A percentile compares a stretch with the other conserved stretches of the same genome.
Evolutionary conservation across 1,284 basidiomycete species (phyloP).

Genomic region (Porodaedalea pini): DNA sequence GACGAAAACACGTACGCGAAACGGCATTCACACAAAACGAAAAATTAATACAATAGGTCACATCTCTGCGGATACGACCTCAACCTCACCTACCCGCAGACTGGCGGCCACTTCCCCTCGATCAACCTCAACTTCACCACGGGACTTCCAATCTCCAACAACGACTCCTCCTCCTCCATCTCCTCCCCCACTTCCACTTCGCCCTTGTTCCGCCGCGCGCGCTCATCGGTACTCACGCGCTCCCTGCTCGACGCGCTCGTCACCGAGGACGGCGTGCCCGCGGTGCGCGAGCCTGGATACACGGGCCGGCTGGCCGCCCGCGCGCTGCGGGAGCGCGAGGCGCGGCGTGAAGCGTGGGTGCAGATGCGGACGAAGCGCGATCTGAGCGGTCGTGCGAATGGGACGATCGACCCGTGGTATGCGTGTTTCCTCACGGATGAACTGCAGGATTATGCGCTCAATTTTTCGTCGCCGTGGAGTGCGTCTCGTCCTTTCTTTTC

Average conservation of each 20-base stretch:
- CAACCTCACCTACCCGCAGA: slow-evolving; percentile 68
- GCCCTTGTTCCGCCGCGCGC: background rate
- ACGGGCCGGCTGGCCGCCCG: slow-evolving; percentile 40
- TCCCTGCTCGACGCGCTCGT: background rate
- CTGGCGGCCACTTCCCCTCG: slow-evolving; percentile 47
- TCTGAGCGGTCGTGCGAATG: slow-evolving; percentile 41
- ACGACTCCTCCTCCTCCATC: background rate
- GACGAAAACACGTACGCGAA: no score
- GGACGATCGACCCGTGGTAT: slow-evolving; percentile 55
- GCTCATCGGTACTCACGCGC: background rate
- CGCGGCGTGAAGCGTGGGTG: slow-evolving; percentile 7
- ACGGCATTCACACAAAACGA: background rate
- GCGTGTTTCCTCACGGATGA: slow-evolving; percentile 52
- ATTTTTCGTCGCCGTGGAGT: slow-evolving; percentile 68
- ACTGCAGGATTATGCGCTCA: slow-evolving; percentile 58
- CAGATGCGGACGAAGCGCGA: slow-evolving; percentile 39
- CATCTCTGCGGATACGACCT: slow-evolving; percentile 63
- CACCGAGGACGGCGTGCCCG: slow-evolving; percentile 39
- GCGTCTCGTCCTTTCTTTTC: slow-evolving; percentile 32
- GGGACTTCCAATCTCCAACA: slow-evolving; percentile 14
- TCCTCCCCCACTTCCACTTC: background rate
- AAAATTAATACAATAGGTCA: slow-evolving; percentile 35
- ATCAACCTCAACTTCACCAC: slow-evolving; percentile 16
- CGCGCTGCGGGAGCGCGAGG: slow-evolving; percentile 20
- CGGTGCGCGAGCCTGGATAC: slow-evolving; percentile 65